A percentile compares a stretch with the other conserved stretches of the same genome.
These are phyloP conservation scores for Marasmius oreades DNA, from an alignment of 1,284 basidiomycete species.

Conservation along the genomic window DNA sequence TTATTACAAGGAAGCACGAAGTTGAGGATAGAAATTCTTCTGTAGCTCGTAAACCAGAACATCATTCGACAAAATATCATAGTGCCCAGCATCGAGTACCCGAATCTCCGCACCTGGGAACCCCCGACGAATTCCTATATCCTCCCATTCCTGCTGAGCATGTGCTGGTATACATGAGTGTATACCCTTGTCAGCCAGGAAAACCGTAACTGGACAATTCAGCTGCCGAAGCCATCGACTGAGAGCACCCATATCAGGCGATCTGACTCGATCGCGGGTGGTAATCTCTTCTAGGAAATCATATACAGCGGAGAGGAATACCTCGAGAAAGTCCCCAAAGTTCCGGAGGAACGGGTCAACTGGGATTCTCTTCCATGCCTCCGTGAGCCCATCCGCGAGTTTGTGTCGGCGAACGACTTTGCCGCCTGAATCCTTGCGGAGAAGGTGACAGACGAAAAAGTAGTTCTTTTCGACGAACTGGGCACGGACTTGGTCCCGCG, in stretches of 20 bases:
- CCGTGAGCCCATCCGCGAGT: not conserved
- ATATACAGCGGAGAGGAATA: not conserved
- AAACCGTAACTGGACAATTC: not conserved
- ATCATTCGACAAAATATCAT: not conserved
- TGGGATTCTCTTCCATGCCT: not conserved
- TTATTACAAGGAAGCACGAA: not conserved
- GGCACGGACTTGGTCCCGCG: not conserved
- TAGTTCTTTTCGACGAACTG: not conserved
- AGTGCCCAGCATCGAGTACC: not conserved
- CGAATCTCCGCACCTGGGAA: not conserved
- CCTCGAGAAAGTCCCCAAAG: not conserved
- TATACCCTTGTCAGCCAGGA: not conserved
- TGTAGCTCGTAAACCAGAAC: not conserved
- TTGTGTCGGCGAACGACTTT: not conserved
- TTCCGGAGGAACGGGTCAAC: not conserved
- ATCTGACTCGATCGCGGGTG: not conserved
- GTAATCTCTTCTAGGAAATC: not conserved
- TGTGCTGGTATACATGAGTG: not conserved
- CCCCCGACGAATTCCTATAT: not conserved
- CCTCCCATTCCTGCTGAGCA: not conserved
- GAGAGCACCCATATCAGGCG: not conserved
- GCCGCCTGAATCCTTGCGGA: not conserved
- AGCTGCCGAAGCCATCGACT: not conserved
- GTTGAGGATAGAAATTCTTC: not conserved
- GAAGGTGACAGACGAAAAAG: not conserved